Evolutionary conservation across 2,329 filamentous ascomycete genomes (phyloP).

Genomic region (Raffaelea ambrosiae): DNA sequence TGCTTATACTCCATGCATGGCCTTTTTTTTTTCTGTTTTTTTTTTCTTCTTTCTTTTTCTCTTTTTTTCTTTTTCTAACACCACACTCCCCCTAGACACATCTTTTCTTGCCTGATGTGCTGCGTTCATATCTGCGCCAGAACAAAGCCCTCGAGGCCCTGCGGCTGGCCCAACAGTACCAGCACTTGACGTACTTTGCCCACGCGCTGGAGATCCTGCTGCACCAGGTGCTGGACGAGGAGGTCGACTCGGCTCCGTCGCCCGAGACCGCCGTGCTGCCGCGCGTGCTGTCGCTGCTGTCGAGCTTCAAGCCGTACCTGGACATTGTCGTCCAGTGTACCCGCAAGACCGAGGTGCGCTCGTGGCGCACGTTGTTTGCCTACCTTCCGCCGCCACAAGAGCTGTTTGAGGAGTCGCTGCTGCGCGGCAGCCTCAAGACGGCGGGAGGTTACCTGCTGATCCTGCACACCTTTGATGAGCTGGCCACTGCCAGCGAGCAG

Average conservation of each 20-base stretch:
- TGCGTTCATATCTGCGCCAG: conserved; percentile 68
- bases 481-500: conserved; percentile 62
- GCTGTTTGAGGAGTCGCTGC: conserved; percentile 86
- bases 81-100: conserved; percentile 56
- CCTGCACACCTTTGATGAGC: conserved; percentile 71
- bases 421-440: conserved; percentile 80
- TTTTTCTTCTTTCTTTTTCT: neutral
- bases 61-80: neutral
- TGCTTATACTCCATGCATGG: too few relatives aligned
- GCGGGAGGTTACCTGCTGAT: conserved; percentile 95
- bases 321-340: conserved; percentile 96
- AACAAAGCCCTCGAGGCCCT: conserved; percentile 75
- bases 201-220: conserved; percentile 88
- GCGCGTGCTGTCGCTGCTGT: conserved; percentile 54
- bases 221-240: conserved; percentile 88
- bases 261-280: conserved; percentile 58
- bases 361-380: conserved; percentile 88
- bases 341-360: conserved; percentile 89
- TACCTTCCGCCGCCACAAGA: conserved; percentile 85
- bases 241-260: conserved; percentile 60
- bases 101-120: conserved; percentile 80
- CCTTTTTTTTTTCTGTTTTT: neutral
- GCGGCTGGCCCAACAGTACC: conserved; percentile 74
- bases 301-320: conserved; percentile 75
- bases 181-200: conserved; percentile 81